Evolutionary conservation across 495 filamentous ascomycete genomes (phyloP).

Genomic region (Penicillium maclennaniae): DNA sequence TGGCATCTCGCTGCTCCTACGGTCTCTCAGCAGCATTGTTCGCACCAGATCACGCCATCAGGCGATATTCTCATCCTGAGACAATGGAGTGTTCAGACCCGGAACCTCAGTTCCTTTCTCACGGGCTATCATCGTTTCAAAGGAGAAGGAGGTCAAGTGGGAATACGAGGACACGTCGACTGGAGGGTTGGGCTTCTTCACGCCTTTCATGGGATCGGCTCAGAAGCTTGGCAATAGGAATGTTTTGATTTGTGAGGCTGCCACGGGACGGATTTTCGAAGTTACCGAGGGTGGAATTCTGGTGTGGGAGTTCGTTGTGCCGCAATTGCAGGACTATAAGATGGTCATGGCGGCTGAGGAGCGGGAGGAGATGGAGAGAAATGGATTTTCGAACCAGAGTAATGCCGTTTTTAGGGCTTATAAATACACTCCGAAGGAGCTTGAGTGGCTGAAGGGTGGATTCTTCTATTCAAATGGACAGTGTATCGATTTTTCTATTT

Average conservation of each 20-base stretch:
- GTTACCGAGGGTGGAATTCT: conserved; percentile 38
- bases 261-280: conserved; percentile 49
- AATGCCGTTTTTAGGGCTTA: conserved; percentile 26
- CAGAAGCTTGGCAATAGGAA: conserved; percentile 40
- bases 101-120: conserved; percentile 38
- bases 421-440: conserved; percentile 17
- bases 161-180: conserved; percentile 41
- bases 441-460: conserved; percentile 18
- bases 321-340: conserved; percentile 19
- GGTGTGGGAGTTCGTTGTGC: conserved; percentile 24
- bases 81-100: conserved; percentile 44
- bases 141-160: conserved; percentile 38
- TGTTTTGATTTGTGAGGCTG: conserved; percentile 42
- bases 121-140: conserved; percentile 36
- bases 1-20: conserved; percentile 40
- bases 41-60: conserved; percentile 31
- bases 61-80: conserved; percentile 45
- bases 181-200: conserved; percentile 42
- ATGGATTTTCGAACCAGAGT: conserved; percentile 20
- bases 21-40: conserved; percentile 44
- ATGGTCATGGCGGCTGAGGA: conserved; percentile 8
- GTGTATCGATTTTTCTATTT: neutral
- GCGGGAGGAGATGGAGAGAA: conserved; percentile 14
- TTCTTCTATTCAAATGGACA: neutral
- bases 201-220: conserved; percentile 49